These are phyloP conservation scores for Epichloe sp. DNA, from an alignment of 2,329 filamentous ascomycete species.

Conservation along the genomic window DNA sequence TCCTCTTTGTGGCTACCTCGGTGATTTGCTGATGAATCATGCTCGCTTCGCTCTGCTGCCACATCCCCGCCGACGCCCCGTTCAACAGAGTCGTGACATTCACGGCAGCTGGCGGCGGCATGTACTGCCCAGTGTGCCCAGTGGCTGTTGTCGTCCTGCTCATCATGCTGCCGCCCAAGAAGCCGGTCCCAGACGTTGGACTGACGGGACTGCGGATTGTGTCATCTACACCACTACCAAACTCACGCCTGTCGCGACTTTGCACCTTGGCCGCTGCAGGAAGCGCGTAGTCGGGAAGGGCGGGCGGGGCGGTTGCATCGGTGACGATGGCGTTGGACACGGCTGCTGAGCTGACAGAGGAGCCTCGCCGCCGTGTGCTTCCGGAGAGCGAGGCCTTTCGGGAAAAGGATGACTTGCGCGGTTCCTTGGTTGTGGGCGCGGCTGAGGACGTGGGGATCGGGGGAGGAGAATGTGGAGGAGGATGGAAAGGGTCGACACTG, in stretches of 20 bases:
- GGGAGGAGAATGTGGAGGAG: conserved; percentile 7
- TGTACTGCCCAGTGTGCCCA: conserved; percentile 6
- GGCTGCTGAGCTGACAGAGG: conserved; percentile 20
- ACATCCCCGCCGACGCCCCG: conserved; percentile 10
- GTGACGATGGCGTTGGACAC: conserved; percentile 27
- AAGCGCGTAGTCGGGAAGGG: conserved; percentile 40
- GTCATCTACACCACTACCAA: conserved; percentile 3
- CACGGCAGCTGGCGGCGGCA: conserved; percentile 11
- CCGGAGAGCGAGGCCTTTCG: conserved; percentile 41
- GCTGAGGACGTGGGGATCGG: conserved; percentile 6
- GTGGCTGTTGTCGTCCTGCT: conserved; percentile 5
- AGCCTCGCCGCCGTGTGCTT: conserved; percentile 28
- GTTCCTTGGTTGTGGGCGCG: conserved; percentile 21
- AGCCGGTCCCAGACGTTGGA: conserved; percentile 8
- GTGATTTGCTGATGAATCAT: conserved; percentile 55
- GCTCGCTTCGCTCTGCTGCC: conserved; percentile 32
- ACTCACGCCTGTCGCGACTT: conserved; percentile 11
- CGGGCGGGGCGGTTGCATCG: conserved; percentile 36
- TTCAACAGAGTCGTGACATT: not conserved
- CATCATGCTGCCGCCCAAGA: conserved; percentile 2
- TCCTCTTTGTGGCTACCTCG: conserved; percentile 79
- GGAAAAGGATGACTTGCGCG: conserved; percentile 36
- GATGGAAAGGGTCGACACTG: conserved; percentile 10
- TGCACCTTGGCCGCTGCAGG: conserved; percentile 33
- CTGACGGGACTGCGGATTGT: conserved; percentile 9